Conservation (phyloP, 2,329 filamentous ascomycete genomes). For the Fusarium sp. region DNA sequence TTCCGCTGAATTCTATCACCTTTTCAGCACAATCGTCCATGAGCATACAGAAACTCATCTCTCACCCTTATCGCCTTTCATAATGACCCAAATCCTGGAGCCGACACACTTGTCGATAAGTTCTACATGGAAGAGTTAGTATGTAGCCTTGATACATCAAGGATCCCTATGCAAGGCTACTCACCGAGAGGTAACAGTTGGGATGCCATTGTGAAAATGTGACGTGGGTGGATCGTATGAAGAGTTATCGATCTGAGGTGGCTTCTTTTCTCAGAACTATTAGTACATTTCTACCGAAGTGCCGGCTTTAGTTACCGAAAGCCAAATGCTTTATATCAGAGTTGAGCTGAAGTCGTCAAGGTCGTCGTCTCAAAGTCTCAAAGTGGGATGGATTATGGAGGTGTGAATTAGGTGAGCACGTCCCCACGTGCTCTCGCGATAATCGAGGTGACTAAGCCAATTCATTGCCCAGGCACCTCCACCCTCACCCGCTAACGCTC, state of each 20-base stretch:
- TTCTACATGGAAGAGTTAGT: slow-evolving; percentile 64
- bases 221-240: background rate
- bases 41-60: background rate
- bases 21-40: slow-evolving; percentile 20
- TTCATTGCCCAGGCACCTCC: background rate
- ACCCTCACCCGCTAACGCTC: slow-evolving; percentile 17
- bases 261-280: background rate
- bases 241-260: background rate
- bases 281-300: background rate
- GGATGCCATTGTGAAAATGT: slow-evolving; percentile 67
- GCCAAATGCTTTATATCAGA: background rate
- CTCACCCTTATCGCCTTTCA: slow-evolving; percentile 97
- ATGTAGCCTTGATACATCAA: background rate
- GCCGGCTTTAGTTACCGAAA: background rate
- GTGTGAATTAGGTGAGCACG: slow-evolving; percentile 36
- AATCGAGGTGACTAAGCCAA: slow-evolving; percentile 48
- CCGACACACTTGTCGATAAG: slow-evolving; percentile 99
- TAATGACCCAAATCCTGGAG: slow-evolving; percentile 97
- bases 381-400: slow-evolving; percentile 42
- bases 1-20: slow-evolving; percentile 87
- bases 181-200: slow-evolving; percentile 77
- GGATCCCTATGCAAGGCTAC: slow-evolving; percentile 19
- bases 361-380: slow-evolving; percentile 27
- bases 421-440: slow-evolving; percentile 48
- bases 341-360: slow-evolving; percentile 24